Evolutionary conservation across 164 flowering plant genomes (phyloP), one percentile per base, ranked within the genome.

Genomic region (grape (Vitis vinifera)): DNA sequence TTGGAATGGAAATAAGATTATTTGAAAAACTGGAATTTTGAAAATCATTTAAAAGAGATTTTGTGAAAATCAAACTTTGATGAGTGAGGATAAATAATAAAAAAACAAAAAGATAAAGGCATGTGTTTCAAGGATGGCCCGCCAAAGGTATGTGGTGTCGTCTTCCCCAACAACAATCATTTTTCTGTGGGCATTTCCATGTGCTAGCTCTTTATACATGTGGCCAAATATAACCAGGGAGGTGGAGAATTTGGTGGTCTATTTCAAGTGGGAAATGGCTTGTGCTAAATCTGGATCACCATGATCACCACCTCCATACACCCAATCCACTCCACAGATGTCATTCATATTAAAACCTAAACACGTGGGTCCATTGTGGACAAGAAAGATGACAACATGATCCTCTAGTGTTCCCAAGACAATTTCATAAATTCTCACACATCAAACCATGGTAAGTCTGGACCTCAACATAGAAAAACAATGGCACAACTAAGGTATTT

Each of bases 281-380:
- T 82, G 79, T 29, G 84, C 91, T 63, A 94, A 80, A 83, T 94
- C 97, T 83, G 91, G 92, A 82, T 94, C 98, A 50, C 97, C 98
- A 75, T 90, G 89, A 73, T 91, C 97, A 5, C 97, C 97, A 12
- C 88, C 97, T 68, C 70, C 89, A 74, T 44, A 48, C 8, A 74
- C 83, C 97, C 92, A 91, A 69, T 94, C 97, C 74, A 68, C 85
- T 74, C 98, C 93, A 80, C 95, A 92, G 11, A 92, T 89, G 73
- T 88, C 97, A 81, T 84, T 76, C 65, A 77, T 44, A 47, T 79
- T 79, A 62, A 93, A 89, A 57, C 98, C 97, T 65, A 92, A 80
- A 55, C 97, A 97, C 80, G 88, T 85, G 15, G 97, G 98, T 67
- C 98, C 98, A 80, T 92, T 94, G 66, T 94, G 98, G n/a, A 91